Evolutionary conservation across 257 asterid genomes (phyloP).

Genomic region (Salvia hispanica): DNA sequence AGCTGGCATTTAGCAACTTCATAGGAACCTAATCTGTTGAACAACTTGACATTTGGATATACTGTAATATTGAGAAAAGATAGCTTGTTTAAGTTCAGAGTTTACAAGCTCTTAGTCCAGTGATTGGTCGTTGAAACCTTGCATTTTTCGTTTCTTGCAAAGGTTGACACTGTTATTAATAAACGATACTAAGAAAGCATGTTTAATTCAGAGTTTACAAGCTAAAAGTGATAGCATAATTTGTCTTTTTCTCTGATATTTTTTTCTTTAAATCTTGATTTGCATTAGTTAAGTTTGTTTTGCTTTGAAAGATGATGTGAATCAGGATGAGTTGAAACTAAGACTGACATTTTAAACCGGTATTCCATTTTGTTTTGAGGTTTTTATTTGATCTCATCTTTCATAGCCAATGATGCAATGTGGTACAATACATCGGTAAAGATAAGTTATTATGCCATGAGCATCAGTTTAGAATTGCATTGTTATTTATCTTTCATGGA

Average conservation of each 20-base stretch:
- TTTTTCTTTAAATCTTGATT: background rate
- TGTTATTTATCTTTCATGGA: background rate
- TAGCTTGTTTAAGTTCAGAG: background rate
- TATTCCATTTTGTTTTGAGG: constrained; percentile 18
- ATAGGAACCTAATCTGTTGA: background rate
- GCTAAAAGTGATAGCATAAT: background rate
- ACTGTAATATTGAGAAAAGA: background rate
- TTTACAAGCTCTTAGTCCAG: background rate
- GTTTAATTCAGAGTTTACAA: too few relatives aligned
- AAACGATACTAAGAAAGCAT: background rate
- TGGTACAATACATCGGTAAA: background rate
- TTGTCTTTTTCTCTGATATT: background rate
- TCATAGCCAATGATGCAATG: constrained; percentile 3
- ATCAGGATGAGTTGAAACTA: background rate
- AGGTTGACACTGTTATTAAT: background rate
- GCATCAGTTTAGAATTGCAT: background rate
- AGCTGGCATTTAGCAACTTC: background rate
- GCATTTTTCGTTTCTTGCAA: too few relatives aligned
- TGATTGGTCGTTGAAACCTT: background rate
- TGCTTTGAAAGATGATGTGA: background rate
- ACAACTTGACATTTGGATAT: background rate
- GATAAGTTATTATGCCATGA: background rate
- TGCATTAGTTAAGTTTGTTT: background rate
- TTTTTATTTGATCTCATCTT: constrained; percentile 12
- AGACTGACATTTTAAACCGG: background rate